Evolutionary conservation across 305 asterid genomes (phyloP).

Genomic region (Lippia alba): DNA sequence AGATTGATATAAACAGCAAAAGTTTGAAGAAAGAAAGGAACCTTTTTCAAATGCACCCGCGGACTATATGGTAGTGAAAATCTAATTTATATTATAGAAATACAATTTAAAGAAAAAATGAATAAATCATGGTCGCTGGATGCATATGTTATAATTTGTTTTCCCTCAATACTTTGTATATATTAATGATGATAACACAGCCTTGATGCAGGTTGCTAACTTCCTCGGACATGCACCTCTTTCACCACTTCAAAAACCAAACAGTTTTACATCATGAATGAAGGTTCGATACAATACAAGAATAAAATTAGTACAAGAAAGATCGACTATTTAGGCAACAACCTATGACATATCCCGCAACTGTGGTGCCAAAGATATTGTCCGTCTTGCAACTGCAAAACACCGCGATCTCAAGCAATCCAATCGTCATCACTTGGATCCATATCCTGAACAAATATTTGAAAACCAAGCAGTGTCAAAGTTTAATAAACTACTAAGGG

Average conservation of each 20-base stretch:
- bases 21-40: too few species aligned
- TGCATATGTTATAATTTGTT: too few species aligned
- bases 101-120: too few species aligned
- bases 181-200: not conserved
- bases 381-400: not conserved
- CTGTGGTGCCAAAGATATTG: conserved; percentile 4
- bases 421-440: conserved; percentile 72
- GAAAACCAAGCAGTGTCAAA: conserved; percentile 11
- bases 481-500: not conserved
- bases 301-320: conserved; percentile 12
- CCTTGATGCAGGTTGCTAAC: conserved; percentile 1
- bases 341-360: not conserved
- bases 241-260: not conserved
- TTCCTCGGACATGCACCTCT: not conserved
- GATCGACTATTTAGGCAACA: conserved; percentile 11
- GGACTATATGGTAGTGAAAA: too few species aligned
- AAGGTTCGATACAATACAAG: conserved; percentile 1
- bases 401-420: conserved; percentile 46
- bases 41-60: too few species aligned
- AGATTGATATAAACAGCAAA: too few species aligned
- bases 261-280: not conserved
- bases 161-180: too few species aligned
- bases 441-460: conserved; percentile 48
- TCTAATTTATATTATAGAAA: too few species aligned
- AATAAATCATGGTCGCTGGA: too few species aligned